Conservation (phyloP, 202 grass and related monocot genomes). For the Schoenoplectus tabernaemontani region DNA sequence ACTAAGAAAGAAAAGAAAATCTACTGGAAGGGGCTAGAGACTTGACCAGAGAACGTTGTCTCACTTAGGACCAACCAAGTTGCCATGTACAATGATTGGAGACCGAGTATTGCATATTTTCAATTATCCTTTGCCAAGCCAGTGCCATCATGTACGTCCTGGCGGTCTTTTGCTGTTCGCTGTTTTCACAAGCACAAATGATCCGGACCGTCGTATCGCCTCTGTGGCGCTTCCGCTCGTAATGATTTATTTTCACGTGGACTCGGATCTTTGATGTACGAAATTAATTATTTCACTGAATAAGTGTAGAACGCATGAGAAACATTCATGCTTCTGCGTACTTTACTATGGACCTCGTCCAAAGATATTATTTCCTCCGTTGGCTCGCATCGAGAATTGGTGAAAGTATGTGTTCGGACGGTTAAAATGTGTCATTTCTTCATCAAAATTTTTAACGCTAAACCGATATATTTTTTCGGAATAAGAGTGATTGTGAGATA, state of each 20-base stretch:
- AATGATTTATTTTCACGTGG: not conserved
- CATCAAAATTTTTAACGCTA: no score
- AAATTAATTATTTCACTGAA: no score
- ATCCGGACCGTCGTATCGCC: not conserved
- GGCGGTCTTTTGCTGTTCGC: not conserved
- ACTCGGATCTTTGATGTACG: not conserved
- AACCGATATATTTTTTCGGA: no score
- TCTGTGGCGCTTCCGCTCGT: no score
- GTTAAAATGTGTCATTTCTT: no score
- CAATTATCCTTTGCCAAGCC: not conserved
- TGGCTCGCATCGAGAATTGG: not conserved
- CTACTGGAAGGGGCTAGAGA: not conserved
- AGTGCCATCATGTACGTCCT: not conserved
- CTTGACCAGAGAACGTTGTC: not conserved
- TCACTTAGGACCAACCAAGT: not conserved
- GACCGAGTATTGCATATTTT: not conserved
- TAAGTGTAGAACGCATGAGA: no score
- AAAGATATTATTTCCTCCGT: not conserved
- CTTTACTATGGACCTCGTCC: not conserved
- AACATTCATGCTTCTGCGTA: not conserved
- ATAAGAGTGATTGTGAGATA: no score
- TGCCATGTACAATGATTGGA: slow-evolving; percentile 10
- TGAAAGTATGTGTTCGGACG: no score
- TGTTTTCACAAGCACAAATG: not conserved
- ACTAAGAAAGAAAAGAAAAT: not conserved